phyloP scores from a whole-genome alignment of 139 green algal genomes.

The Auxenochlorella pyrenoidosa region DNA sequence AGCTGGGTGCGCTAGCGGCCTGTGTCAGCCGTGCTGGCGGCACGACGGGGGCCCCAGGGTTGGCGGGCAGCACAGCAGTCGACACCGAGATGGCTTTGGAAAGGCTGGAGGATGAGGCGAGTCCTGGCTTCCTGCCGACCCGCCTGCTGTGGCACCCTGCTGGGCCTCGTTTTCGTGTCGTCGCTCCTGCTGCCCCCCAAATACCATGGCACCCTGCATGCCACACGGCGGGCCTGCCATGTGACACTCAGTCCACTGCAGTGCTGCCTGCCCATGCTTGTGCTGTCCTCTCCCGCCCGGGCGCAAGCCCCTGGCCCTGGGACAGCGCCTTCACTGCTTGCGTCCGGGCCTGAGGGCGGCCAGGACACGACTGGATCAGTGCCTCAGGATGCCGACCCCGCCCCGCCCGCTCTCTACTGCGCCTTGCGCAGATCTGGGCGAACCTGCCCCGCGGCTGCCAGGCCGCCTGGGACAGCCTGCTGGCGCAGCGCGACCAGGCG shows the following conservation, averaged over 20 bases:
- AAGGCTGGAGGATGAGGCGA: constrained; percentile 27
- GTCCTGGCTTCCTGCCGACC: not conserved
- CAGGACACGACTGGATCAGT: no score
- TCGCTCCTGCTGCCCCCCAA: not conserved
- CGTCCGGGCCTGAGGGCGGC: no score
- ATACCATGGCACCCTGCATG: no score
- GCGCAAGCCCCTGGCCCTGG: no score
- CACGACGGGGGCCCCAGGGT: not conserved
- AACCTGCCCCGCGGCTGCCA: constrained; percentile 24
- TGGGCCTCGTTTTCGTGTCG: not conserved
- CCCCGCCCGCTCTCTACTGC: no score
- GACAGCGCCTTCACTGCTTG: no score
- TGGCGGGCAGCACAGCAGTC: not conserved
- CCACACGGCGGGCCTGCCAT: no score
- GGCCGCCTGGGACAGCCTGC: constrained; percentile 17
- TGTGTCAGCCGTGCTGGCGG: not conserved
- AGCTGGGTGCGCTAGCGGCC: not conserved
- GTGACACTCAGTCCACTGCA: no score
- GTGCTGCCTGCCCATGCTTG: no score
- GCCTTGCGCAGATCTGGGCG: constrained; percentile 16
- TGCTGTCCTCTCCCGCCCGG: no score
- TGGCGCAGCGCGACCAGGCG: not conserved
- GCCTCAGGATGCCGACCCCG: no score
- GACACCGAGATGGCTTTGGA: constrained; percentile 27
- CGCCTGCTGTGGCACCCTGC: not conserved